Evolutionary conservation across 2,329 filamentous ascomycete genomes (phyloP).

Genomic region (Alternaria longipes): DNA sequence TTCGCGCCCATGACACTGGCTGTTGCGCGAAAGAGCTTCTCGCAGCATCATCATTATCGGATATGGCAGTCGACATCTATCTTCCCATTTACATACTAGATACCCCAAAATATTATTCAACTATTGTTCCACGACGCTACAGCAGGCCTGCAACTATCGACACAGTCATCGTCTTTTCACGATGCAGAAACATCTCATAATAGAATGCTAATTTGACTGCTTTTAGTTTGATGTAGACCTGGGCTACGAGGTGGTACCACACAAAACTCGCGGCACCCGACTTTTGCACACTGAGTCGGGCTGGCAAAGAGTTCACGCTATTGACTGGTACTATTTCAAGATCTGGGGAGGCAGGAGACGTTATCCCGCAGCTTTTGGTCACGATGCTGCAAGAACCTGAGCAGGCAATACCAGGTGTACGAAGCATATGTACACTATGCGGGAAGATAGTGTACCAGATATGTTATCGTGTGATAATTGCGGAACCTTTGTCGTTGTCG

Average conservation of each 20-base stretch:
- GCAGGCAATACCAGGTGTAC: background rate
- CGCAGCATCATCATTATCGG: background rate
- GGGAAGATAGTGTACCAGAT: background rate
- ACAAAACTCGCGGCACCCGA: background rate
- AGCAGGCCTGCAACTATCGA: background rate
- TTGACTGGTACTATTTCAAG: slow-evolving; percentile 3
- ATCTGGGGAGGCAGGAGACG: background rate
- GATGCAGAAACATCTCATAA: background rate
- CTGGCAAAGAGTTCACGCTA: background rate
- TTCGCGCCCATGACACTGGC: slow-evolving; percentile 5
- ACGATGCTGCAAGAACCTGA: background rate
- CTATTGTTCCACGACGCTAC: background rate
- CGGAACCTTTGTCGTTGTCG: background rate
- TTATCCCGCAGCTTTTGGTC: background rate
- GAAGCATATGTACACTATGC: background rate
- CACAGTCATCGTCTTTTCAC: background rate
- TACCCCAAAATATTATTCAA: slow-evolving; percentile 10
- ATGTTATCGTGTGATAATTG: background rate
- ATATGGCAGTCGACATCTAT: background rate
- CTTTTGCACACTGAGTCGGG: background rate
- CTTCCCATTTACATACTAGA: slow-evolving; percentile 9
- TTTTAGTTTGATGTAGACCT: background rate
- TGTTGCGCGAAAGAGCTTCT: slow-evolving; percentile 4
- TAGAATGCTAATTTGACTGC: background rate
- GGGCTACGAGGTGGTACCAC: background rate